Evolutionary conservation across 1,284 basidiomycete species (phyloP).

Genomic region (Marasmius fiardii): DNA sequence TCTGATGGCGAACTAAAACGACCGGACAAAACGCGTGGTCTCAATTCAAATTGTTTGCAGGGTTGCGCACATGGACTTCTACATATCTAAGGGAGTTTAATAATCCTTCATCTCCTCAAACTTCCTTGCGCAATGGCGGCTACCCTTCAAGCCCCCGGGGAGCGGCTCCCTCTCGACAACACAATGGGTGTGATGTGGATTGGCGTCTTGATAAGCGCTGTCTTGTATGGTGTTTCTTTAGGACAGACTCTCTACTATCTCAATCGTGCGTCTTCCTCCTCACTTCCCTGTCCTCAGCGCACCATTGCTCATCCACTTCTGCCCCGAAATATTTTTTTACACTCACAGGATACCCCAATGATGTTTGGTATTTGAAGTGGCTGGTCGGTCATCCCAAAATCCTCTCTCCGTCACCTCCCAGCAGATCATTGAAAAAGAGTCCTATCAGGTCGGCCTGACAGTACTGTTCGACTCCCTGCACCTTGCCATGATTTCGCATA

Average conservation of each 20-base stretch:
- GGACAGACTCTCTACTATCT: constrained; percentile 25
- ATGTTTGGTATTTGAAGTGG: constrained; percentile 30
- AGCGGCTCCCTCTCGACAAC: constrained; percentile 15
- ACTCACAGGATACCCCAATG: constrained; percentile 29
- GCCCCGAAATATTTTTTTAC: not conserved
- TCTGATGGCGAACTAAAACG: too few species aligned
- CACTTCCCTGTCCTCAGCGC: not conserved
- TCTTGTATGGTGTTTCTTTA: constrained; percentile 24
- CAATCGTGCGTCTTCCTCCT: constrained; percentile 21
- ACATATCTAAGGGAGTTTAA: too few species aligned
- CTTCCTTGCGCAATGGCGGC: constrained; percentile 10
- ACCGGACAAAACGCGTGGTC: too few species aligned
- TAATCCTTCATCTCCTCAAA: too few species aligned
- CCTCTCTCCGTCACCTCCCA: too few species aligned
- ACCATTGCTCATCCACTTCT: too few species aligned
- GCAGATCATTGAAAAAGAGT: not conserved
- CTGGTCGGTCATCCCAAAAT: constrained; percentile 24
- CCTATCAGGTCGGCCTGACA: constrained; percentile 26
- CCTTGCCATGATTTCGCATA: constrained; percentile 31
- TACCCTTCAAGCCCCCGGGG: constrained; percentile 14
- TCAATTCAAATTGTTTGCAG: too few species aligned
- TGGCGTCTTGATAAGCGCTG: constrained; percentile 21
- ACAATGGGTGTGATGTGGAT: constrained; percentile 24
- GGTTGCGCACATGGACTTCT: too few species aligned
- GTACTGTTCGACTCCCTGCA: constrained; percentile 34